phyloP scores from a whole-genome alignment of 345 rosid genomes.

The Stellera chamaejasme region DNA sequence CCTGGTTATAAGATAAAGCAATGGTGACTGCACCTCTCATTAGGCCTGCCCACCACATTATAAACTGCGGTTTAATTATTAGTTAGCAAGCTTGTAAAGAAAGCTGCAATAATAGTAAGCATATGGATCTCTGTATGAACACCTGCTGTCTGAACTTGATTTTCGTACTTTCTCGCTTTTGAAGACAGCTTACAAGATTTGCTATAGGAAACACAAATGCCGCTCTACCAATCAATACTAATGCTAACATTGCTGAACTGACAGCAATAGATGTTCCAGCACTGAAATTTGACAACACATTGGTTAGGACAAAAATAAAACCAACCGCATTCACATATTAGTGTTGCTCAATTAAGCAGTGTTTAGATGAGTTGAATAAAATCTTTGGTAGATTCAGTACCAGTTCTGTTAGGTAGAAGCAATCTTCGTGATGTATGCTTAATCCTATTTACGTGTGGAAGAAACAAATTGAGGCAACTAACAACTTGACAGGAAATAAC shows the following conservation, averaged over 20 bases:
- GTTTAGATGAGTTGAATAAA: no score
- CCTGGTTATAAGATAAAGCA: constrained; percentile 57
- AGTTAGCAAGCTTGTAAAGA: constrained; percentile 10
- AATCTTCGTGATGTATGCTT: no score
- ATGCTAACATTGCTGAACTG: constrained; percentile 39
- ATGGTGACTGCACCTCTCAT: constrained; percentile 75
- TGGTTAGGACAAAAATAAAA: constrained; percentile 9
- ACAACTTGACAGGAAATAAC: neutral
- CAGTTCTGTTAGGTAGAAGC: no score
- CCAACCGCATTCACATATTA: no score
- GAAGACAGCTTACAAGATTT: constrained; percentile 32
- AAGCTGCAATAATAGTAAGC: constrained; percentile 2
- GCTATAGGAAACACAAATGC: constrained; percentile 55
- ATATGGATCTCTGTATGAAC: neutral
- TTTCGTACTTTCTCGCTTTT: constrained; percentile 20
- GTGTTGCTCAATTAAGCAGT: no score
- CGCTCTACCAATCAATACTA: constrained; percentile 56
- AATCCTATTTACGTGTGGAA: neutral
- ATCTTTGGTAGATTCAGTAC: no score
- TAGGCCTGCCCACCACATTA: constrained; percentile 81
- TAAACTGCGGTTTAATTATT: constrained; percentile 32
- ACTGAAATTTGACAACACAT: constrained; percentile 21
- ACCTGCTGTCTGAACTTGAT: constrained; percentile 54
- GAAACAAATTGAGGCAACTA: neutral
- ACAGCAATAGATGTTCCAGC: constrained; percentile 37